Conservation (phyloP, 495 filamentous ascomycete genomes). For the Aspergillus panamensis region DNA sequence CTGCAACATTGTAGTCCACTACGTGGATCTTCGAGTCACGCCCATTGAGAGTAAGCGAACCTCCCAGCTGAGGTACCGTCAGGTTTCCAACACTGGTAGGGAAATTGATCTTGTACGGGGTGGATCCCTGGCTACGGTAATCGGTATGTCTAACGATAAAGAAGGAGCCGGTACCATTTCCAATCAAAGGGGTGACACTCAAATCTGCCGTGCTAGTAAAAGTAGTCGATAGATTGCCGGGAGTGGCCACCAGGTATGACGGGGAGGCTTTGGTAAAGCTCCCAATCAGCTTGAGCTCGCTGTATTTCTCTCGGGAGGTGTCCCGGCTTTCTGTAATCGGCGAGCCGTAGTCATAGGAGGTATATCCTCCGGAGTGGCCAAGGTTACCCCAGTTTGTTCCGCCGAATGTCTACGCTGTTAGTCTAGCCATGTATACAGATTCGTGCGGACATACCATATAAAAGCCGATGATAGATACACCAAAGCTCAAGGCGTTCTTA, state of each 20-base stretch:
- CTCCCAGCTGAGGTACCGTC: constrained; percentile 61
- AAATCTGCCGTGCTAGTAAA: constrained; percentile 50
- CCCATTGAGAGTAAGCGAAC: constrained; percentile 60
- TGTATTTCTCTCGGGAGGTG: constrained; percentile 71
- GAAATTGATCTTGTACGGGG: constrained; percentile 58
- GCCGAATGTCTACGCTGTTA: constrained; percentile 52
- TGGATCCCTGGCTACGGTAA: constrained; percentile 53
- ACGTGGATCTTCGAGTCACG: constrained; percentile 75
- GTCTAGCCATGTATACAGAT: neutral
- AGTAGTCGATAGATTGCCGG: constrained; percentile 47
- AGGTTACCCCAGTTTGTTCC: constrained; percentile 88
- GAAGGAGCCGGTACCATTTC: constrained; percentile 54
- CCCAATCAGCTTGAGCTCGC: constrained; percentile 68
- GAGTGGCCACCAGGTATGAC: constrained; percentile 55
- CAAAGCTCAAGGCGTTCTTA: constrained; percentile 70
- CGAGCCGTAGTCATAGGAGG: constrained; percentile 70
- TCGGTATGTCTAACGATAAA: constrained; percentile 63
- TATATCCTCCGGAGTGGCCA: constrained; percentile 68
- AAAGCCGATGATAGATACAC: constrained; percentile 57
- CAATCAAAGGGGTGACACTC: constrained; percentile 57
- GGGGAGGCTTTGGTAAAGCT: constrained; percentile 70
- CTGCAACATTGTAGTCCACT: constrained; percentile 66
- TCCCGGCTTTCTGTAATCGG: constrained; percentile 64
- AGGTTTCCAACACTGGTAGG: constrained; percentile 58
- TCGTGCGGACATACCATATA: constrained; percentile 58